Evolutionary conservation across 202 grass and related monocot genomes (phyloP).

Genomic region (Dendrocalamus latiflorus): DNA sequence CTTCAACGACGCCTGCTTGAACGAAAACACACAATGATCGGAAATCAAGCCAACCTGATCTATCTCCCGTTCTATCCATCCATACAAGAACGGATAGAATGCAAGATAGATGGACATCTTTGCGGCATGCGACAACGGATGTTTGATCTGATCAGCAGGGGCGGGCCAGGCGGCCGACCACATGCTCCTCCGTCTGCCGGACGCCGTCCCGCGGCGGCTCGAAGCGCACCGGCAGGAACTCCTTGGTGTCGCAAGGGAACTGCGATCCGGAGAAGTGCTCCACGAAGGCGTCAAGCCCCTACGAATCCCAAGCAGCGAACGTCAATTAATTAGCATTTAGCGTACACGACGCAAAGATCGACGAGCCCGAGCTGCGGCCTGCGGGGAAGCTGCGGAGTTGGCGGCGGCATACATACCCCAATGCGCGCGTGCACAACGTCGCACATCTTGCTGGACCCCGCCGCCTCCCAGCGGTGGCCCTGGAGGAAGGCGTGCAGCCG

Average conservation of each 20-base stretch:
- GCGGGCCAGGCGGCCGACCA: conserved; percentile 11
- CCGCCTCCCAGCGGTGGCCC: conserved; percentile 10
- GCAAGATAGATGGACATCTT: conserved; percentile 18
- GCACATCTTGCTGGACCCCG: conserved; percentile 33
- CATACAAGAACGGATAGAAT: conserved; percentile 31
- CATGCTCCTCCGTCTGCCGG: background rate
- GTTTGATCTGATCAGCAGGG: background rate
- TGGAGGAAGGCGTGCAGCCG: conserved; percentile 27
- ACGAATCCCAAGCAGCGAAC: background rate
- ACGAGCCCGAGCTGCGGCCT: too few relatives aligned
- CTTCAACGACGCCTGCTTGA: too few relatives aligned
- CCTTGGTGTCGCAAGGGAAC: background rate
- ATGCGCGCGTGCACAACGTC: conserved; percentile 27
- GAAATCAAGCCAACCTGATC: background rate
- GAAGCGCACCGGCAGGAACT: conserved; percentile 45
- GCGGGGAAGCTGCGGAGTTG: background rate
- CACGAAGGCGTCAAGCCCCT: conserved; percentile 20
- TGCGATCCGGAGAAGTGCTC: conserved; percentile 8
- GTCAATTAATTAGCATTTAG: background rate
- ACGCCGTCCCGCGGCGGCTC: conserved; percentile 42
- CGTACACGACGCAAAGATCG: too few relatives aligned
- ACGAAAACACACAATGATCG: background rate
- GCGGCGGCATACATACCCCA: background rate
- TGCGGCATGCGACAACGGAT: background rate
- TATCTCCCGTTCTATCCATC: conserved; percentile 62